Base-by-base conservation (phyloP, 345 rosid genomes). In the Murraya koenigii region DNA sequence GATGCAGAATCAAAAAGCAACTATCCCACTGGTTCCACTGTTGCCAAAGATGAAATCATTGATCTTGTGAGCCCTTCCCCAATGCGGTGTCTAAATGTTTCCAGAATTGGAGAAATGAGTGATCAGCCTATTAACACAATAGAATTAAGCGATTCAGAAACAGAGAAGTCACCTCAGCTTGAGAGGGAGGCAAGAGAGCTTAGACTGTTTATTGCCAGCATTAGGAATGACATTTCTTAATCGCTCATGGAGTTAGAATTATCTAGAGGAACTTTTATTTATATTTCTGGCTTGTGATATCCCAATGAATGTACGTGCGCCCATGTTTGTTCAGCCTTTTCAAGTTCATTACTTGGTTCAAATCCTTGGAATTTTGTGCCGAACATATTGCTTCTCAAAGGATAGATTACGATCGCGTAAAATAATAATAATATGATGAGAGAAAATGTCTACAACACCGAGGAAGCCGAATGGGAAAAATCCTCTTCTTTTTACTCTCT, bases 31-130 rank as follows among this genome's bases (percentile, higher is more conserved):
- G 77, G 52, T 71, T 3, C 64, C 1, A 75, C 71, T 1, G 74
- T 38, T 14, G 68, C 80, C 4, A 77, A 82, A 66, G 71, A 80
- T 33, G 90, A 91, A 80, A 76, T 93, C 80, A 88, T 93, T 38
- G 92, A 94, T 80, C 98, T 95, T 66, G 81, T 79, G 75, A 93
- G 95, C 85, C 99, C 99, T 41, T 83, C 90, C 23, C 92, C 92
- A 64, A 62, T 74, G 55, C 82, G 64, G 1, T 9, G 67, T 8
- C 78, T 19, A 28, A 63, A 67, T 52, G 69, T 76, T 72, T 69
- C 84, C 26, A 86, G 80, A 82, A 81, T 64, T 61, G 76, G 72
- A 66, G 83, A 78, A 54, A 77, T 64, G 60, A 82, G 74, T 61
- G 64, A 79, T 63, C 82, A 80, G 39, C 44, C 69, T 35, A 75